A percentile compares a stretch with the other conserved stretches of the same genome.
phyloP scores from a whole-genome alignment of 2,329 filamentous ascomycete genomes.

The Sporothrix schenckii region DNA sequence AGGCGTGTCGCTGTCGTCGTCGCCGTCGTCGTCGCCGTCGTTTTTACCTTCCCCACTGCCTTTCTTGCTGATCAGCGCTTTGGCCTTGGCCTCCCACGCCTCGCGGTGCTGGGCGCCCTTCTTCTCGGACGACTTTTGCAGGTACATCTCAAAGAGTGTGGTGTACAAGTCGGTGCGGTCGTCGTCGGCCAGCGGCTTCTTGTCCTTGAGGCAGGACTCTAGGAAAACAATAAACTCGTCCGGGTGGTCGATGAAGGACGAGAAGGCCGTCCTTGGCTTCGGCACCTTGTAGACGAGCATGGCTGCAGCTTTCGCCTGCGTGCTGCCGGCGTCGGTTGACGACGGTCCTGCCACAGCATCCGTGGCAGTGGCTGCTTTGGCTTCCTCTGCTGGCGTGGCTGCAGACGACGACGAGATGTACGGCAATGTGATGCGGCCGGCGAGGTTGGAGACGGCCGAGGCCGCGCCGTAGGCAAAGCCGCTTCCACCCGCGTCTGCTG shows the following conservation, averaged over 20 bases:
- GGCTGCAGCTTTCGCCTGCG: conserved; percentile 40
- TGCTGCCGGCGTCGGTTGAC: conserved; percentile 32
- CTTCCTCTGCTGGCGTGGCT: conserved; percentile 3
- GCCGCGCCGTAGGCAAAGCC: conserved; percentile 63
- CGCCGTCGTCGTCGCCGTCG: conserved; percentile 44
- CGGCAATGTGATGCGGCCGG: conserved; percentile 78
- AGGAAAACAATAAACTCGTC: conserved; percentile 91
- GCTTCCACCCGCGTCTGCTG: conserved; percentile 43
- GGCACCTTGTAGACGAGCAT: conserved; percentile 72
- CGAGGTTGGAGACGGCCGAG: conserved; percentile 82
- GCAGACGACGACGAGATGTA: conserved; percentile 71
- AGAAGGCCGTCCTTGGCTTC: conserved; percentile 86
- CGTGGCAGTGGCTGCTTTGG: neutral
- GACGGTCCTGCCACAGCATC: neutral
- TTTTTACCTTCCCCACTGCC: conserved; percentile 52
- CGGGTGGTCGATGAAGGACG: conserved; percentile 92
- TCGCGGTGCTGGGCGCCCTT: conserved; percentile 68
- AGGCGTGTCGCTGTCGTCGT: conserved; percentile 63
- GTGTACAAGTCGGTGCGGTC: conserved; percentile 89
- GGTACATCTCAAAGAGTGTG: conserved; percentile 96
- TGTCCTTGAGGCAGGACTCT: conserved; percentile 78
- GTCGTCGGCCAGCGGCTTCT: conserved; percentile 65
- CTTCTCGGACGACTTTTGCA: conserved; percentile 80
- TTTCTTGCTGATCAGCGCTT: conserved; percentile 66
- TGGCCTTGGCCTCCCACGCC: conserved; percentile 89